Conservation (phyloP, 176 grass and related monocot species). For the Avena atlantica region DNA sequence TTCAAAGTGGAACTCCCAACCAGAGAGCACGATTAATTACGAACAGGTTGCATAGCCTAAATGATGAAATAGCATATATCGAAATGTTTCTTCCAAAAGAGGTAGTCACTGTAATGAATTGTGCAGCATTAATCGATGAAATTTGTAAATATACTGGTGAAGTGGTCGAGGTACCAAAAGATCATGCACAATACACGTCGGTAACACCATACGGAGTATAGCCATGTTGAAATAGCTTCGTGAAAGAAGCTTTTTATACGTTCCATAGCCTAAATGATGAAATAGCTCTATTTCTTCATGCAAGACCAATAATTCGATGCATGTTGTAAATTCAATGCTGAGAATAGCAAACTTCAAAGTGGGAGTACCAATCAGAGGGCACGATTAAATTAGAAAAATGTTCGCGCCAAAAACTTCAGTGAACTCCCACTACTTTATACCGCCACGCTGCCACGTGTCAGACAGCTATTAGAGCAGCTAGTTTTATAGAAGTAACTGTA, state of each 20-base stretch:
- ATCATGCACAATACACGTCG: background rate
- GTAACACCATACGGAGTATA: background rate
- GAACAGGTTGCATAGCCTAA: background rate
- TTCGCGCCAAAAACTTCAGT: background rate
- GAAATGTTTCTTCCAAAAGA: background rate
- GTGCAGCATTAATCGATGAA: background rate
- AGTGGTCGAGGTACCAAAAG: background rate
- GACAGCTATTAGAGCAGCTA: slow-evolving; percentile 16
- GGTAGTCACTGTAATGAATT: background rate
- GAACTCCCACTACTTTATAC: background rate
- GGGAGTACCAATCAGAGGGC: background rate
- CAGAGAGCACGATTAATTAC: background rate
- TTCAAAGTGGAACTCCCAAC: background rate
- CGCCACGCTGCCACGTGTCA: background rate
- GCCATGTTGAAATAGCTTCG: too few relatives aligned
- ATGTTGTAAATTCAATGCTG: slow-evolving; percentile 1
- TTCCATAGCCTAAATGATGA: background rate
- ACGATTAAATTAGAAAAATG: background rate
- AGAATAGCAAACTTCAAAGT: background rate
- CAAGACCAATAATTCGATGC: background rate
- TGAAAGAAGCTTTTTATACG: background rate
- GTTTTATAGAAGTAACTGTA: background rate
- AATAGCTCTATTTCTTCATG: background rate
- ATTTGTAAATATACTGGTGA: slow-evolving; percentile 3
- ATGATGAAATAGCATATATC: background rate